Base-by-base conservation (phyloP, 306 rosid species). In the Cucurbita pepo region DNA sequence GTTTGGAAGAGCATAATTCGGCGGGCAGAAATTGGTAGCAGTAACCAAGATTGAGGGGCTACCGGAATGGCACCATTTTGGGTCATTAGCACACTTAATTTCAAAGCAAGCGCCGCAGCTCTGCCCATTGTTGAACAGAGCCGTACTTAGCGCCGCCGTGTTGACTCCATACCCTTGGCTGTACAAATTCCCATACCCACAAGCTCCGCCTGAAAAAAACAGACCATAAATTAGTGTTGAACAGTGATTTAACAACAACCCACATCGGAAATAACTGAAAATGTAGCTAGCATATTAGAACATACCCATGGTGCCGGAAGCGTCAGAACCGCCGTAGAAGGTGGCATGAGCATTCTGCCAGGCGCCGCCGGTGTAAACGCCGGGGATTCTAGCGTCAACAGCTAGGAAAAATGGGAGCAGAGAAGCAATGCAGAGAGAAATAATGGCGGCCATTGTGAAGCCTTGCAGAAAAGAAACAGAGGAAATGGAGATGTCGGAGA, bases 231-330 rank as follows among this genome's bases (percentile, higher is more conserved):
- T 41, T 41, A 1, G 9, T 1, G 9, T 41, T 41, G 4, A 9
- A 11, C 51, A 10, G 13, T 10, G 51, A 45, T 45, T 10, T 0
- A 45, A 45, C 14, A 11, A 8, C 3, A 43, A 8, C 47, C 44
- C 16, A 21, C 40, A 41, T 3, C 7, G 36, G 9, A 6, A 56
- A 19, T 15, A 10, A 25, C 0, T 21, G 21, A 25, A 13, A 34
- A 30, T 59, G 16, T 5, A 12, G 3, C 0, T 7, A 38, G 22
- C 13, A 11, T 7, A 10, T 36, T 36, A 47, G 15, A 2, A 71
- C 83, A 6, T 53, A 93, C 98, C 98, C 98, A 94, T 94, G 4
- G 98, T 94, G 77, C 98, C 98, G 22, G 98, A 94, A 45, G 98
- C 98, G 69, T 94, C 97, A 3, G 97, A 41, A 57, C 98, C 97